phyloP scores from a whole-genome alignment of 169 alveolate genomes.

The Theileria parva region DNA sequence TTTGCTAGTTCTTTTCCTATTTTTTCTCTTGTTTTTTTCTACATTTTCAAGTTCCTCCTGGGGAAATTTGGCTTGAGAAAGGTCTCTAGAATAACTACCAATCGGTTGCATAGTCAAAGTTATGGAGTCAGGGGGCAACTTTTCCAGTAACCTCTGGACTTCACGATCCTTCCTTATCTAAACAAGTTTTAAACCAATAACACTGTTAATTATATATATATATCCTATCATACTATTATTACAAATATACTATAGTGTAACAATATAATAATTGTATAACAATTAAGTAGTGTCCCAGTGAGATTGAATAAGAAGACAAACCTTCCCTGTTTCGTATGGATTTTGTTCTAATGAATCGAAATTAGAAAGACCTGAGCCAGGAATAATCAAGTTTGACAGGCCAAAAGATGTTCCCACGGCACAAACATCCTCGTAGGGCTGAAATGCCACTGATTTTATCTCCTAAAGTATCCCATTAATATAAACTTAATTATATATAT shows the following conservation, averaged over 20 bases:
- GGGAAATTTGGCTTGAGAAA: conserved; percentile 2
- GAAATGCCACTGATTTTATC: conserved; percentile 81
- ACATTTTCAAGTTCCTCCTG: conserved; percentile 9
- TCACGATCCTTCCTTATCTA: conserved; percentile 85
- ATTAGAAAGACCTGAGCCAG: conserved; percentile 94
- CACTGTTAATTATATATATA: neutral
- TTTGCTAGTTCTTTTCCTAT: conserved; percentile 23
- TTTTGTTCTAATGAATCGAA: conserved; percentile 84
- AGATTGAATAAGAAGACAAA: neutral
- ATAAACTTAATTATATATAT: neutral
- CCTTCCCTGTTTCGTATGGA: conserved; percentile 77
- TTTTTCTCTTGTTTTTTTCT: conserved; percentile 40
- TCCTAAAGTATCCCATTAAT: conserved; percentile 38
- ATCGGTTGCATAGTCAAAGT: conserved; percentile 81
- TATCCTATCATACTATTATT: neutral
- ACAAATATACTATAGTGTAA: neutral
- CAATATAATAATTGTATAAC: neutral
- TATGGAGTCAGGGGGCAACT: conserved; percentile 91
- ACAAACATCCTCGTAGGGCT: conserved; percentile 92
- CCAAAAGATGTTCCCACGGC: conserved; percentile 90
- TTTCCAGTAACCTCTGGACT: conserved; percentile 88
- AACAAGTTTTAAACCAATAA: conserved; percentile 9
- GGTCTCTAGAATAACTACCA: conserved; percentile 72
- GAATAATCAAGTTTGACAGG: conserved; percentile 86
- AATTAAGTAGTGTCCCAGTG: neutral